Base-by-base conservation (phyloP, 345 rosid species). In the Lumnitzera racemosa region DNA sequence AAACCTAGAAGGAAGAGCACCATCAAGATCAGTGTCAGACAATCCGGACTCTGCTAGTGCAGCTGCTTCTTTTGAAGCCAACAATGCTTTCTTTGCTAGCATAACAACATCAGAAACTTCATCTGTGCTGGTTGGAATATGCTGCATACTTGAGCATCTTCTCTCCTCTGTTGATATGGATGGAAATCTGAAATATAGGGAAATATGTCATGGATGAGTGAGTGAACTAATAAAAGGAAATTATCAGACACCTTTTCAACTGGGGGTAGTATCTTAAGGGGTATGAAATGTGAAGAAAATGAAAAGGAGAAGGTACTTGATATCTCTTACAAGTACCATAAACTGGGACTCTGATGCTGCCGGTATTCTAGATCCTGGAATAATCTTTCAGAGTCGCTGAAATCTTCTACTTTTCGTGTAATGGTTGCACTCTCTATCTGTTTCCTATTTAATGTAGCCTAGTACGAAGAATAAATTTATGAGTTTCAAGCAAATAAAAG, bases 51-150 rank as follows among this genome's bases (percentile, higher is more conserved):
- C 80, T 2, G 74, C 80, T 46, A 86, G 63, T 53, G 66, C 70
- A 46, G 77, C 86, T 51, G 88, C 90, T 70, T 81, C 79, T 79
- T 80, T 86, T 8, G 95, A 84, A 57, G 88, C 90, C 61, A 76
- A 83, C 72, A 91, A 77, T 65, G 95, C 96, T 72, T 75, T 75
- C 59, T 78, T 79, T 58, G 98, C 98, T 46, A 88, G 59, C 51
- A 81, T 64, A 69, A 84, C 63, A 24, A 51, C 82, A 64, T 79
- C 63, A 65, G 57, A 61, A 51, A 71, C 57, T 52, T 87, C 85
- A 14, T 69, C 56, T 2, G 70, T 52, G 64, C 72, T 53, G 12
- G 58, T 62, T 56, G 62, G 48, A 47, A 62, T 54, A 53, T 77
- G 63, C 61, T 69, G 74, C 72, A 57, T 55, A 56, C 57, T 61